These are phyloP conservation scores for Quercus suber DNA, from an alignment of 306 rosid species.

Conservation along the genomic window DNA sequence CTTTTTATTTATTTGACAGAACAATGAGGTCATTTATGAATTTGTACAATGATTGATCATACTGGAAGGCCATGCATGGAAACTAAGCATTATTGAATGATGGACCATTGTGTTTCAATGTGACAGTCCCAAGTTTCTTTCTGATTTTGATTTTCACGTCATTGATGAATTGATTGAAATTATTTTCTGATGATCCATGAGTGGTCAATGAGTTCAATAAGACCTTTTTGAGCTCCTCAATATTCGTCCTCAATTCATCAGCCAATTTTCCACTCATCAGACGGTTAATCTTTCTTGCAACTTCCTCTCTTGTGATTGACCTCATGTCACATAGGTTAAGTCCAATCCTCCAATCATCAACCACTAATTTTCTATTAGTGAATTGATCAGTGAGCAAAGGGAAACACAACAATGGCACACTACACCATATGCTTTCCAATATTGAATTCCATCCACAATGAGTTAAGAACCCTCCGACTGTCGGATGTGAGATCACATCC, in stretches of 20 bases:
- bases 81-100: too few relatives aligned
- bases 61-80: too few relatives aligned
- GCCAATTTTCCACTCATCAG: constrained; percentile 17
- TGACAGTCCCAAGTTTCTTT: not conserved
- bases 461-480: constrained; percentile 33
- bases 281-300: constrained; percentile 19
- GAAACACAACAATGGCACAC: constrained; percentile 31
- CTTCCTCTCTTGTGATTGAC: constrained; percentile 21
- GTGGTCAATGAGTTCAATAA: not conserved
- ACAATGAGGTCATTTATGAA: too few relatives aligned
- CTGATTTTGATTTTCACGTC: constrained; percentile 18
- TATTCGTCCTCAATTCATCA: constrained; percentile 24
- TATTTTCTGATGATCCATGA: constrained; percentile 22
- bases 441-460: constrained; percentile 43
- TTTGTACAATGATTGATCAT: too few relatives aligned
- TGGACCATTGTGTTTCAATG: not conserved
- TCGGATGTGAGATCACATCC: constrained; percentile 30
- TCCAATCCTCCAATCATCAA: constrained; percentile 40
- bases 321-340: constrained; percentile 26
- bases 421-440: constrained; percentile 31
- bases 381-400: constrained; percentile 25
- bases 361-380: constrained; percentile 35
- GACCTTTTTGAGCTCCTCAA: constrained; percentile 1
- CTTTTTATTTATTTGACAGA: too few relatives aligned
- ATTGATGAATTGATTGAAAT: constrained; percentile 12